These are phyloP conservation scores for Penicillium coffeae DNA, from an alignment of 495 filamentous ascomycete species.

Conservation along the genomic window DNA sequence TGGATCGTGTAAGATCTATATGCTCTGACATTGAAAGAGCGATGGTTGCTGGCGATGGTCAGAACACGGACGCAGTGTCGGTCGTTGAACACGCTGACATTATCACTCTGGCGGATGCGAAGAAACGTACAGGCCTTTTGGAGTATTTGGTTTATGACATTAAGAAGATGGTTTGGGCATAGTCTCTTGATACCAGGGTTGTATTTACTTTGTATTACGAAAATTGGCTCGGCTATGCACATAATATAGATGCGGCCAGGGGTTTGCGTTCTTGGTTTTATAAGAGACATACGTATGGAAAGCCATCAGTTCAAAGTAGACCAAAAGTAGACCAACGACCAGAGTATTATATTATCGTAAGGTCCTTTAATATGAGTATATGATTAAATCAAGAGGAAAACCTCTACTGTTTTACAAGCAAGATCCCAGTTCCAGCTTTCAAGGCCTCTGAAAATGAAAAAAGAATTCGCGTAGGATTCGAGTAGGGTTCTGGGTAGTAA, in stretches of 20 bases:
- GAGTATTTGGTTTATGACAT: conserved; percentile 82
- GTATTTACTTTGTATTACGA: neutral
- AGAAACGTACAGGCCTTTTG: conserved; percentile 78
- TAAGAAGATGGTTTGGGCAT: conserved; percentile 92
- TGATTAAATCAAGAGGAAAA: too few relatives aligned
- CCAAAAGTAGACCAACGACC: too few relatives aligned
- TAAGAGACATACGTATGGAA: too few relatives aligned
- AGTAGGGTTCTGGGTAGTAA: too few relatives aligned
- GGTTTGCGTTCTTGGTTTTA: too few relatives aligned
- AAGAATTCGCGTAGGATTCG: too few relatives aligned
- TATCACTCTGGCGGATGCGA: conserved; percentile 77
- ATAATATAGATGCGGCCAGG: neutral
- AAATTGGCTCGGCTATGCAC: neutral
- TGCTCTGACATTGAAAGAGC: conserved; percentile 56
- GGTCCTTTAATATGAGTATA: too few relatives aligned
- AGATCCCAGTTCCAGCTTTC: too few relatives aligned
- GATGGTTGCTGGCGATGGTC: conserved; percentile 27
- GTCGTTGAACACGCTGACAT: conserved; percentile 69
- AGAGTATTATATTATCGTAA: too few relatives aligned
- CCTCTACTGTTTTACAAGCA: too few relatives aligned
- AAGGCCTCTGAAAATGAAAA: too few relatives aligned
- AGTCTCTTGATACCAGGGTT: neutral
- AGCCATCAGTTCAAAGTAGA: too few relatives aligned
- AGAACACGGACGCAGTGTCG: conserved; percentile 17
- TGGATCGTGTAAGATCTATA: conserved; percentile 65